These are phyloP conservation scores for Mycena latifolia DNA, from an alignment of 768 basidiomycete genomes.

Conservation along the genomic window DNA sequence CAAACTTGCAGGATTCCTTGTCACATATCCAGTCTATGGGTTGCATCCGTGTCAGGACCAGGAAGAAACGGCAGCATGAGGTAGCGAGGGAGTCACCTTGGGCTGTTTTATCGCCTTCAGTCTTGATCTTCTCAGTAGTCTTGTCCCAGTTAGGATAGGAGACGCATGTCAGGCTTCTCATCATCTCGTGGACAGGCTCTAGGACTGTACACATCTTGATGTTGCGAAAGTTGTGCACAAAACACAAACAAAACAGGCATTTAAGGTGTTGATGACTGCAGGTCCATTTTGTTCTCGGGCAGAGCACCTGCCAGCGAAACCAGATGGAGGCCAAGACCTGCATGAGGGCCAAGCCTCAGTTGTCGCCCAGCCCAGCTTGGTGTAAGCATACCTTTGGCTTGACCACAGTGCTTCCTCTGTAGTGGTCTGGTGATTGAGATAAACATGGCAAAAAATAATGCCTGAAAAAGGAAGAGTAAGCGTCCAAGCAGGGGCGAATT, in stretches of 20 bases:
- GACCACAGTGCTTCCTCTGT: conserved; percentile 37
- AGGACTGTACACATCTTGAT: conserved; percentile 30
- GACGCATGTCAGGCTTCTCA: conserved; percentile 41
- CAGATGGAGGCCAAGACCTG: neutral
- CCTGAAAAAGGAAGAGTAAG: conserved; percentile 7
- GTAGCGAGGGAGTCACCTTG: conserved; percentile 11
- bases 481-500: no score
- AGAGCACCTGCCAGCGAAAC: no score
- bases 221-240: conserved; percentile 36
- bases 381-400: conserved; percentile 31
- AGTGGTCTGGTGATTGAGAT: neutral
- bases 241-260: conserved; percentile 39
- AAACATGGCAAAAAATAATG: neutral
- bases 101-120: conserved; percentile 37
- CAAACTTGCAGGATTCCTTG: neutral
- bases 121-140: conserved; percentile 32
- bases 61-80: neutral
- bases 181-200: conserved; percentile 30
- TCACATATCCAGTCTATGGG: neutral
- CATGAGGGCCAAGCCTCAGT: no score
- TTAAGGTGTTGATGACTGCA: conserved; percentile 42
- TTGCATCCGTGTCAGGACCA: no score
- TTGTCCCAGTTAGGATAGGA: conserved; percentile 38
- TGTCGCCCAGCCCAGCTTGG: neutral
- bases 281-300: conserved; percentile 28